Evolutionary conservation across 768 basidiomycete species (phyloP), one percentile per base, ranked within the genome.

Genomic region (Boletus vinaceobasis): DNA sequence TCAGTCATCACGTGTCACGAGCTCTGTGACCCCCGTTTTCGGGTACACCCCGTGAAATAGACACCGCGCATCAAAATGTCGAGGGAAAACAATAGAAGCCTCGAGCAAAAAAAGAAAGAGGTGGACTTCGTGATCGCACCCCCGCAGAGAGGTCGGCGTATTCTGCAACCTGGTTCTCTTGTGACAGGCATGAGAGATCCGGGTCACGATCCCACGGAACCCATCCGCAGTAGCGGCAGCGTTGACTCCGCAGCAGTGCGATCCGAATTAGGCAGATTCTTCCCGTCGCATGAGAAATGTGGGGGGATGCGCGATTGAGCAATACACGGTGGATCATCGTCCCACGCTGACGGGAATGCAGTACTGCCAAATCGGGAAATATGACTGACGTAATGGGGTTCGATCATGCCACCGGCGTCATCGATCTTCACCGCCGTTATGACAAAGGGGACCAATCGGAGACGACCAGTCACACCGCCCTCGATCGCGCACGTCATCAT

Each of bases 381-480:
- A 52, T 43, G 53, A 52, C 39, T 62, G 65, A 65, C 63, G 65
- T 66, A 62, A 66, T 43, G 48, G 29, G 23, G 26, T 50, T 42
- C 59, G 55, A 58, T 57, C 49, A 27, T 63, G 62, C 65, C 62
- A 65, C 64, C 61, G 62, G 62, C 62, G 65, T 67, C 65, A 67
- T 65, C 65, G 61, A 61, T 56, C 43, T 55, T 52, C 54, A 57
- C 64, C 61, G 61, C 64, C 61, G 58, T 36, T 19, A 40, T 50
- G 50, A 40, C 31, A 36, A 36, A 43, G 42, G 46, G 55, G 40
- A 27, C 56, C 58, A 64, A 64, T 57, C 58, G 35, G 36, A 48
- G 13, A n/a, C 42, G 15, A 33, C 33, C 45, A 29, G 23, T 23
- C 23, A 23, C 55, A 49, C 46, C 36, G 47, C 42, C 37, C 27